Evolutionary conservation across 352 stramenopile species (phyloP).

Genomic region (Phytopythium litorale): DNA sequence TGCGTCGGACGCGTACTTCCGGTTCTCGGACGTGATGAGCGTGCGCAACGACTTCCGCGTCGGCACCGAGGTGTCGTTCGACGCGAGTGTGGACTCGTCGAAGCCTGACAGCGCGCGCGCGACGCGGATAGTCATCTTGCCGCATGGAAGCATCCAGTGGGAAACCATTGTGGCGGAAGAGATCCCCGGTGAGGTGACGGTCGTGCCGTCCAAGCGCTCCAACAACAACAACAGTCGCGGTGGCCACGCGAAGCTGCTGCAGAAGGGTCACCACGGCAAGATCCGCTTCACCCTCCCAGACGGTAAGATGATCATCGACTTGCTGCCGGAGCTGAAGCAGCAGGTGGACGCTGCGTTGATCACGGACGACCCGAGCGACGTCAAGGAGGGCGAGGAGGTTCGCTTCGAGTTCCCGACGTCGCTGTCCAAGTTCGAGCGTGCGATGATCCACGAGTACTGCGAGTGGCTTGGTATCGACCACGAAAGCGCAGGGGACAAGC

Average conservation of each 20-base stretch:
- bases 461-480: slow-evolving; percentile 55
- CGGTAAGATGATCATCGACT: slow-evolving; percentile 48
- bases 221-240: slow-evolving; percentile 15
- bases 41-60: slow-evolving; percentile 38
- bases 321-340: slow-evolving; percentile 53
- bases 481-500: slow-evolving; percentile 39
- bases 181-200: slow-evolving; percentile 40
- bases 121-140: slow-evolving; percentile 54
- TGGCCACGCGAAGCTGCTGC: slow-evolving; percentile 25
- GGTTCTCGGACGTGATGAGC: slow-evolving; percentile 73
- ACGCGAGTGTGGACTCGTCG: slow-evolving; percentile 36
- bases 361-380: slow-evolving; percentile 11
- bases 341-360: slow-evolving; percentile 52
- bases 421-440: slow-evolving; percentile 64
- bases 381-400: slow-evolving; percentile 20
- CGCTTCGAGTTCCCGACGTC: slow-evolving; percentile 35
- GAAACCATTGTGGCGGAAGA: slow-evolving; percentile 40
- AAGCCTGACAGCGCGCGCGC: slow-evolving; percentile 59
- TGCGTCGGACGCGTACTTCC: slow-evolving; percentile 67
- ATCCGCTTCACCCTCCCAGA: slow-evolving; percentile 32
- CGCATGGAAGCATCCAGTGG: slow-evolving; percentile 58
- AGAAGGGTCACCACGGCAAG: slow-evolving; percentile 33
- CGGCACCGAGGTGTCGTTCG: slow-evolving; percentile 70
- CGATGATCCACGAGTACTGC: slow-evolving; percentile 60
- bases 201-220: slow-evolving; percentile 30